Percentiles rank a stretch among this genome's conserved stretches.
Evolutionary conservation across 352 stramenopile species (phyloP).

Genomic region (Globisporangium abappressorium): DNA sequence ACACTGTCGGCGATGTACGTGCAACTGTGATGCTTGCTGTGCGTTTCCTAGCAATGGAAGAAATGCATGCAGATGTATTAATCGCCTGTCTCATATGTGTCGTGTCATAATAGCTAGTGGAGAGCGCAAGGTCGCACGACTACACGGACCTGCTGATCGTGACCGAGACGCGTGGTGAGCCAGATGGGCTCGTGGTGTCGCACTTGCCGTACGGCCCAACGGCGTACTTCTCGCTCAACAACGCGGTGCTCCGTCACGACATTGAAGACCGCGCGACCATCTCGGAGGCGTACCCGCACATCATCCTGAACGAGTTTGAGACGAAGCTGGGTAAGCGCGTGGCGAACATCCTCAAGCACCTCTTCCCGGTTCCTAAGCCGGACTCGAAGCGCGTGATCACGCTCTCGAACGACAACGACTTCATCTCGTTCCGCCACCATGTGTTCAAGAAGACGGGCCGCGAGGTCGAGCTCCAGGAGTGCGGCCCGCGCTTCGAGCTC

Average conservation of each 20-base stretch:
- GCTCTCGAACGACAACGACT: conserved; percentile 98
- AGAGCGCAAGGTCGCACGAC: conserved; percentile 94
- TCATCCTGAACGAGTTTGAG: conserved; percentile 98
- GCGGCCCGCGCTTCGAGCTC: conserved; percentile 97
- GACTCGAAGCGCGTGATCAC: conserved; percentile 97
- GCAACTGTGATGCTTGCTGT: background rate
- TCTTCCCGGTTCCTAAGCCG: conserved; percentile 97
- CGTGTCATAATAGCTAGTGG: conserved; percentile 89
- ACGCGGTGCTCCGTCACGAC: conserved; percentile 97
- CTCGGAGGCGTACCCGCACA: conserved; percentile 92
- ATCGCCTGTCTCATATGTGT: background rate
- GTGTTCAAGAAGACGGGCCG: conserved; percentile 95
- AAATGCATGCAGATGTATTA: background rate
- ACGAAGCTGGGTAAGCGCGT: conserved; percentile 94
- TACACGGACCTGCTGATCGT: conserved; percentile 99
- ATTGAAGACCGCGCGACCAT: conserved; percentile 95
- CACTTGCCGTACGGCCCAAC: conserved; percentile 99
- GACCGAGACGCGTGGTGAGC: conserved; percentile 98
- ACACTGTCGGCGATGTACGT: conserved; percentile 89
- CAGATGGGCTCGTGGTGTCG: conserved; percentile 97
- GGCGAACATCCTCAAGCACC: conserved; percentile 97
- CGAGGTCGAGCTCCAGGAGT: conserved; percentile 95
- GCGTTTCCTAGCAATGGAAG: background rate
- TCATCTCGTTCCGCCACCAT: conserved; percentile 99
- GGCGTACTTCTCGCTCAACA: conserved; percentile 97